phyloP scores from a whole-genome alignment of 495 filamentous ascomycete genomes.

The Tuber brumale region DNA sequence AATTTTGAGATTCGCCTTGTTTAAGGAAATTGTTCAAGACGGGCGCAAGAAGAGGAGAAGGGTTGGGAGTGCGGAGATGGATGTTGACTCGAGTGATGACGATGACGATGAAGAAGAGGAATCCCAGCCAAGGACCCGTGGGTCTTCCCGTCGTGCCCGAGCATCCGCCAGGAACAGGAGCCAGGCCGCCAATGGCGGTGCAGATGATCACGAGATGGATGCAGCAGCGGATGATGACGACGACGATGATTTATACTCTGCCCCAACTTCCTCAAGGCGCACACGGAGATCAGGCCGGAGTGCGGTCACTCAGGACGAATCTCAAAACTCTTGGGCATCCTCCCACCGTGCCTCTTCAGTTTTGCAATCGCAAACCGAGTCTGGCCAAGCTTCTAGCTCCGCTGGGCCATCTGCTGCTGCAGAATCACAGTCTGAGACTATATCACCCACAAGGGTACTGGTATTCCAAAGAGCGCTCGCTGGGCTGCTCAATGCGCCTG shows the following conservation, averaged over 20 bases:
- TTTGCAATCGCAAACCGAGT: conserved; percentile 28
- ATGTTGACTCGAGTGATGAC: conserved; percentile 45
- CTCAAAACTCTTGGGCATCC: conserved; percentile 39
- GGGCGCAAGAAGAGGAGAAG: conserved; percentile 71
- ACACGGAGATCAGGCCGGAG: conserved; percentile 22
- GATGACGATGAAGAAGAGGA: conserved; percentile 44
- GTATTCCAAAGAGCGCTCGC: conserved; percentile 76
- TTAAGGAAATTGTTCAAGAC: conserved; percentile 92
- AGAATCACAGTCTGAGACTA: conserved; percentile 38
- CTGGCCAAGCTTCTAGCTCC: conserved; percentile 23
- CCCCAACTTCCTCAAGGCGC: conserved; percentile 19
- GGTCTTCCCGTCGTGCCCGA: conserved; percentile 24
- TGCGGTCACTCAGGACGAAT: conserved; percentile 23
- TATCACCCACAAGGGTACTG: conserved; percentile 58
- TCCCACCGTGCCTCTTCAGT: conserved; percentile 33
- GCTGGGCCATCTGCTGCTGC: conserved; percentile 6
- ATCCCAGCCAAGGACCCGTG: conserved; percentile 20
- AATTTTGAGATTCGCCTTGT: conserved; percentile 90
- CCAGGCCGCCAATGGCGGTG: conserved; percentile 12
- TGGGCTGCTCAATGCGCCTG: conserved; percentile 62
- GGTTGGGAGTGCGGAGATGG: conserved; percentile 43
- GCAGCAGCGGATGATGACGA: conserved; percentile 28
- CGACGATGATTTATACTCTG: conserved; percentile 36
- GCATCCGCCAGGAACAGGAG: conserved; percentile 20
- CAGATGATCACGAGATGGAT: conserved; percentile 33